Base-by-base conservation (phyloP, 2,329 filamentous ascomycete genomes). In the Xylariomycetidae sp. region DNA sequence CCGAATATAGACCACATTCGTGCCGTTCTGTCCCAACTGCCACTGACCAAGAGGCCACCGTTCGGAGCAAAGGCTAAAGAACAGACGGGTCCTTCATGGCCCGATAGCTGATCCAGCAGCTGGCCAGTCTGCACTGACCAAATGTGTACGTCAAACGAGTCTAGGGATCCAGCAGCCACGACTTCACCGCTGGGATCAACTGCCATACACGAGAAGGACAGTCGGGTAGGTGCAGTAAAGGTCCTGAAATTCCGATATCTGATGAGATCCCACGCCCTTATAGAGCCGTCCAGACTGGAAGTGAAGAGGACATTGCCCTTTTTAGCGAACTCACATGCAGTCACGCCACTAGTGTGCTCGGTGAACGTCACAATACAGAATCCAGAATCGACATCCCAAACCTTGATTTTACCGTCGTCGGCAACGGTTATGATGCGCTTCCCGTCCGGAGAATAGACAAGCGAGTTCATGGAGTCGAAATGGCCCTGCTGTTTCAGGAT, bases 81-180 rank as follows among this genome's bases (percentile, higher is more conserved):
- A 5, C 88, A 92, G 2, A 98, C 84, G 0, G 92, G 92, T 0
- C 90, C 92, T 63, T 98, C 90, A 49, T 98, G 92, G 1, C 92
- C 94, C 6, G 89, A 77, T 16, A 98, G 70, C 46, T 84, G 84
- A 57, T 98, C 92, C 5, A 98, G 77, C 13, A 98, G 70, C 59
- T 98, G 92, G 3, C 92, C 92, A 1, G 90, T 98, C 57, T 98
- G 92, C 4, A 98, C 94, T 5, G 88, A 96, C 92, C 92, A 98
- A 42, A 98, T 85, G 62, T 98, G 89, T 32, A 98, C 87, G 54
- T 97, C 90, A 46, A 96, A 97, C 4, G 89, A 95, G 58, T 98
- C 92, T 12, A 94, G 72, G 2, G 90, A 97, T 3, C 90, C 92
- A 8, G 92, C 92, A 39, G 90, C 94, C 3, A 98, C 85, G 7